A percentile compares a stretch with the other conserved stretches of the same genome.
Conservation (phyloP, 768 basidiomycete genomes). For the Suillus placidus region DNA sequence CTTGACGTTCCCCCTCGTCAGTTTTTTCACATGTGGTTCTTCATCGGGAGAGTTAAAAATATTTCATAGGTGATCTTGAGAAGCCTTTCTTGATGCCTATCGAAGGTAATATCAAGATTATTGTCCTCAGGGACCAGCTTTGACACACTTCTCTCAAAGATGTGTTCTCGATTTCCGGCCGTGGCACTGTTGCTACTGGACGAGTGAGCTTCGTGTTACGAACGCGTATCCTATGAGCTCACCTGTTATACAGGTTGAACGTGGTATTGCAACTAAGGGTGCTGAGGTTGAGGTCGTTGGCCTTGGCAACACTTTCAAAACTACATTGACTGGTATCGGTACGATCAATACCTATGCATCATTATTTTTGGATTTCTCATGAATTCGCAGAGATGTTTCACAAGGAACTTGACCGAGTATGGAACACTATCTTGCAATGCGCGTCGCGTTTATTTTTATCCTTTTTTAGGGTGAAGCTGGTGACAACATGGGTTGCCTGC, state of each 20-base stretch:
- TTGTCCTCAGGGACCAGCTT: background rate
- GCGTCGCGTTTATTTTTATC: constrained; percentile 6
- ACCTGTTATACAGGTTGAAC: constrained; percentile 66
- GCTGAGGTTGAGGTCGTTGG: constrained; percentile 94
- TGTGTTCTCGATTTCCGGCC: constrained; percentile 96
- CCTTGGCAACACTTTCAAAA: constrained; percentile 79
- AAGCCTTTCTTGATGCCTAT: constrained; percentile 96
- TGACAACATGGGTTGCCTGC: constrained; percentile 98
- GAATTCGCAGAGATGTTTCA: constrained; percentile 90
- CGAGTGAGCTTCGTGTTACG: constrained; percentile 53
- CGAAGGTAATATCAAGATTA: constrained; percentile 56
- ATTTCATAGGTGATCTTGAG: constrained; percentile 80
- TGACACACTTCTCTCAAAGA: constrained; percentile 43
- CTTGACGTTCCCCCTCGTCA: constrained; percentile 89
- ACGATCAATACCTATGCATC: constrained; percentile 24
- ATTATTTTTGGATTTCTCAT: background rate
- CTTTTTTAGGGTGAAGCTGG: constrained; percentile 83
- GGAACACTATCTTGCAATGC: constrained; percentile 15
- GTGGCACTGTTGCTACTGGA: constrained; percentile 97
- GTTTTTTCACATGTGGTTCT: constrained; percentile 31
- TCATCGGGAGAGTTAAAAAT: constrained; percentile 5
- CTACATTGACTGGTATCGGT: constrained; percentile 94
- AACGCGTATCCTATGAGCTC: background rate
- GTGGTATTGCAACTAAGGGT: constrained; percentile 89
- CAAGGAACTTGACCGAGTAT: constrained; percentile 94